A percentile compares a stretch with the other conserved stretches of the same genome.
Conservation (phyloP, 176 grass and related monocot species). For the Cenchrus purpureus region DNA sequence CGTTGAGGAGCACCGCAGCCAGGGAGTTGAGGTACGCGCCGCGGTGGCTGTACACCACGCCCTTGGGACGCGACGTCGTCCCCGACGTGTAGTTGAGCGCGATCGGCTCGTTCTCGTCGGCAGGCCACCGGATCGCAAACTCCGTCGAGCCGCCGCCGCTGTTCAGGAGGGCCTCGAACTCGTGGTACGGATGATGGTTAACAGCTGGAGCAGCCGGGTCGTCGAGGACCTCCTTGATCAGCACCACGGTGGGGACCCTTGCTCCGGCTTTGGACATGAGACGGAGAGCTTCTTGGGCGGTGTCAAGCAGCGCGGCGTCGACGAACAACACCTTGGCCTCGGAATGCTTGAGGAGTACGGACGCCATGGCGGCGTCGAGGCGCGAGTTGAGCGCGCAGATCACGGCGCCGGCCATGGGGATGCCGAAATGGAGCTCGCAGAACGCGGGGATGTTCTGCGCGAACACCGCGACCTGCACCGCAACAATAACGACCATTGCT, state of each 20-base stretch:
- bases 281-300: slow-evolving; percentile 51
- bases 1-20: slow-evolving; percentile 49
- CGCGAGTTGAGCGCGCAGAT: slow-evolving; percentile 82
- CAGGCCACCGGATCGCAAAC: slow-evolving; percentile 57
- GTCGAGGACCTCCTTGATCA: slow-evolving; percentile 56
- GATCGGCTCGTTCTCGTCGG: slow-evolving; percentile 74
- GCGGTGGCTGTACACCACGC: slow-evolving; percentile 79
- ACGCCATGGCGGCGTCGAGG: slow-evolving; percentile 66
- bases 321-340: slow-evolving; percentile 78
- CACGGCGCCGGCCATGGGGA: slow-evolving; percentile 79
- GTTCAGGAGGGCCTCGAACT: slow-evolving; percentile 67
- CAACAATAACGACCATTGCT: background rate
- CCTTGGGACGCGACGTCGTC: slow-evolving; percentile 80
- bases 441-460: slow-evolving; percentile 77
- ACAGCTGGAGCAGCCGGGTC: background rate
- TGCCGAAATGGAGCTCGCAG: slow-evolving; percentile 82
- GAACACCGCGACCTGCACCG: slow-evolving; percentile 70
- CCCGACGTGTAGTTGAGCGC: slow-evolving; percentile 88
- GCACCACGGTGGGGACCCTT: slow-evolving; percentile 44
- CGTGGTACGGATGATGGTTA: background rate
- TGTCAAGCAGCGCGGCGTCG: slow-evolving; percentile 54
- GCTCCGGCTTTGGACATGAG: slow-evolving; percentile 48
- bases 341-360: slow-evolving; percentile 70
- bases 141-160: slow-evolving; percentile 1
- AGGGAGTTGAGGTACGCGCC: slow-evolving; percentile 74